These are phyloP conservation scores for Talaromyces borbonicus DNA, from an alignment of 495 filamentous ascomycete genomes.

Conservation along the genomic window DNA sequence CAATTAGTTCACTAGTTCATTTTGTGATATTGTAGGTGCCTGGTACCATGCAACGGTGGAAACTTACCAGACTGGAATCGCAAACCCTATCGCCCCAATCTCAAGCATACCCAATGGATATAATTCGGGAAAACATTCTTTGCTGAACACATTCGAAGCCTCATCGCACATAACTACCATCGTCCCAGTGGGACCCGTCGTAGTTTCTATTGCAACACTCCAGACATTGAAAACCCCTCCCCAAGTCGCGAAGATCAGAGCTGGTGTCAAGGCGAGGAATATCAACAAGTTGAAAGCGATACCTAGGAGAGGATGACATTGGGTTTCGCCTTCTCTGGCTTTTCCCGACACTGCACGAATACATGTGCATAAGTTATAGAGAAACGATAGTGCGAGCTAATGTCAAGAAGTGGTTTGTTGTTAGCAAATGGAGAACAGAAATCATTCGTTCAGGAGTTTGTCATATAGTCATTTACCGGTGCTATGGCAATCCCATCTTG, in stretches of 20 bases:
- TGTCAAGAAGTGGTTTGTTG: not conserved
- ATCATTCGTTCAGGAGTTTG: too few species aligned
- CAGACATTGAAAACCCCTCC: conserved; percentile 9
- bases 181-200: not conserved
- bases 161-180: conserved; percentile 2
- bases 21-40: too few species aligned
- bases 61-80: conserved; percentile 8
- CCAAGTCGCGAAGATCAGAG: conserved; percentile 8
- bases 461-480: conserved; percentile 9
- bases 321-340: not conserved
- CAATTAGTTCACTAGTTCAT: conserved; percentile 9
- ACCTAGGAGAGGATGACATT: not conserved
- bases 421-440: not conserved
- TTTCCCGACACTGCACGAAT: not conserved
- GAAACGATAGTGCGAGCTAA: conserved; percentile 3
- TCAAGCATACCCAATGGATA: conserved; percentile 7
- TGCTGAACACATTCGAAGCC: not conserved
- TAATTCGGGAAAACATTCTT: conserved; percentile 8
- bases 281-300: conserved; percentile 8
- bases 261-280: conserved; percentile 5
- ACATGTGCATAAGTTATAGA: conserved; percentile 7
- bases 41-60: too few species aligned
- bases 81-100: conserved; percentile 7
- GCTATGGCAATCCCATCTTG: conserved; percentile 10
- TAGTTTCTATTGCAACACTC: not conserved